phyloP scores from a whole-genome alignment of 768 basidiomycete species.

The Termitomyces heimii region DNA sequence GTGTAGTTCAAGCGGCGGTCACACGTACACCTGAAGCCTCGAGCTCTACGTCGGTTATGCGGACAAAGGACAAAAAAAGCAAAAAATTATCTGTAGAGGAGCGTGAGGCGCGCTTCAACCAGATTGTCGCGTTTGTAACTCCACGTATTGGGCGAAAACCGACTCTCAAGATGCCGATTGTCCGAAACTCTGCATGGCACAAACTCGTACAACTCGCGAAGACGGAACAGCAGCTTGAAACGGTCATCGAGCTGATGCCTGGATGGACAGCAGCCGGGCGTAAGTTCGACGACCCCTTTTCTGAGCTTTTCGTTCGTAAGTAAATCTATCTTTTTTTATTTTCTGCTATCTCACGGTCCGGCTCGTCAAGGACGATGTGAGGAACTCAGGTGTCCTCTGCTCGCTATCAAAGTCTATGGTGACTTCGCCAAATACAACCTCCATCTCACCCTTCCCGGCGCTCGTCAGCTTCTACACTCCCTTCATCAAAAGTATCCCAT shows the following conservation, averaged over 20 bases:
- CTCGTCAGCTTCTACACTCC: conserved; percentile 52
- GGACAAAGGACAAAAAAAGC: neutral
- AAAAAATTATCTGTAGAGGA: neutral
- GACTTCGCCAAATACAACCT: conserved; percentile 59
- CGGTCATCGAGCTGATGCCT: conserved; percentile 20
- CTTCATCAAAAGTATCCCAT: conserved; percentile 31
- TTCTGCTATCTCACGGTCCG: neutral
- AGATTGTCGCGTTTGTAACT: conserved; percentile 1
- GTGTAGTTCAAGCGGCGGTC: neutral
- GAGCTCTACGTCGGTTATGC: neutral
- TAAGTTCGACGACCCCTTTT: conserved; percentile 30
- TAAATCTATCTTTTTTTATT: conserved; percentile 7
- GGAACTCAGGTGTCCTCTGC: conserved; percentile 45
- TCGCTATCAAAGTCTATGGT: conserved; percentile 57
- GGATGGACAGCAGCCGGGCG: conserved; percentile 16
- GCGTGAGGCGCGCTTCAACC: neutral
- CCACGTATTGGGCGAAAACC: neutral
- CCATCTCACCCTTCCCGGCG: conserved; percentile 39
- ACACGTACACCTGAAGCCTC: neutral
- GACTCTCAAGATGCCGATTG: neutral
- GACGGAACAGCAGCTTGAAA: conserved; percentile 42
- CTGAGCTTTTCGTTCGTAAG: conserved; percentile 52
- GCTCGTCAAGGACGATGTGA: conserved; percentile 49
- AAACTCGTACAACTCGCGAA: conserved; percentile 37
- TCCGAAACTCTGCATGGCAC: conserved; percentile 46